Conservation (phyloP, 345 rosid species). For the Brassica cretica region DNA sequence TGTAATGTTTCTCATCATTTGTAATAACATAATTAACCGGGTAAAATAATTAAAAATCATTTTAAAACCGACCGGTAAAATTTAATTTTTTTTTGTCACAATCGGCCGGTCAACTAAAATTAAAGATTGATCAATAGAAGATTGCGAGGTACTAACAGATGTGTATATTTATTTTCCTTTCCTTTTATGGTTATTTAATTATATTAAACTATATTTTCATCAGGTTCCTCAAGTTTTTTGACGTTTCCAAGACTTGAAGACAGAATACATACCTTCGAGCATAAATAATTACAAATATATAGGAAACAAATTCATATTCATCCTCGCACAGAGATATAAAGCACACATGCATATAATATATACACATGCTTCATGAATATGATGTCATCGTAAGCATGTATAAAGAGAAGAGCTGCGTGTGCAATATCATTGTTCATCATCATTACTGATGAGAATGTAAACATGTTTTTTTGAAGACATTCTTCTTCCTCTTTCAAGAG, state of each 20-base stretch:
- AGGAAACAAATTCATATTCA: slow-evolving; percentile 17
- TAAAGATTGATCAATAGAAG: neutral
- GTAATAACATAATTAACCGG: too few species aligned
- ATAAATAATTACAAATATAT: neutral
- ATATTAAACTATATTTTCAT: neutral
- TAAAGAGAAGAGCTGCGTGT: slow-evolving; percentile 11
- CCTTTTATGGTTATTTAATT: neutral
- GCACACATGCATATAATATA: neutral
- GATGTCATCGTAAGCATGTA: slow-evolving; percentile 28
- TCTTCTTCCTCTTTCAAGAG: slow-evolving; percentile 17
- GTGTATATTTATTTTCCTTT: neutral
- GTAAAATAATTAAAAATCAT: neutral
- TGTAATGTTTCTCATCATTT: too few species aligned
- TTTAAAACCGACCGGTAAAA: neutral
- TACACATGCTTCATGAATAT: slow-evolving; percentile 20
- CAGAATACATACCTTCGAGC: neutral
- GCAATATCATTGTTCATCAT: slow-evolving; percentile 7
- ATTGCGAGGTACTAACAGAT: slow-evolving; percentile 24
- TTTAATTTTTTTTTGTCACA: neutral
- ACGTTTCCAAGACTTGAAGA: slow-evolving; percentile 24
- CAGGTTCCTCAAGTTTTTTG: slow-evolving; percentile 26
- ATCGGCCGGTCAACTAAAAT: slow-evolving; percentile 8
- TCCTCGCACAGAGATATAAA: slow-evolving; percentile 12
- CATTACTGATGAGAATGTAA: slow-evolving; percentile 24
- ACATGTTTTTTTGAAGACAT: slow-evolving; percentile 8